These are phyloP conservation scores for Chamaenerion angustifolium DNA, from an alignment of 345 rosid species.

Conservation along the genomic window DNA sequence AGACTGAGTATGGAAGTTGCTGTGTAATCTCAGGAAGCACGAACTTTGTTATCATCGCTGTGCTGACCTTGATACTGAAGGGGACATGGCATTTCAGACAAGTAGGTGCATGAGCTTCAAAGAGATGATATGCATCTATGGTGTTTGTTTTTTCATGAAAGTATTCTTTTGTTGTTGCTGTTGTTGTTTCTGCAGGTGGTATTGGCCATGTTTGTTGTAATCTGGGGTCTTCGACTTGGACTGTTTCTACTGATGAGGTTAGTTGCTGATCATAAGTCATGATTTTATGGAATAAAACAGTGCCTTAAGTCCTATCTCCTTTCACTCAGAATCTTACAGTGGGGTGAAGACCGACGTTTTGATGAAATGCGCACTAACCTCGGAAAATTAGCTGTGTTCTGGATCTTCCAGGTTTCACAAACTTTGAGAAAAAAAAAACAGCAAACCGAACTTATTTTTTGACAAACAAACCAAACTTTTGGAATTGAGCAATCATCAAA, in stretches of 20 bases:
- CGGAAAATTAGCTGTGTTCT: constrained; percentile 62
- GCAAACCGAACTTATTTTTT: no score
- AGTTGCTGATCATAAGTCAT: neutral
- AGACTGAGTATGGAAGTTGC: neutral
- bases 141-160: no score
- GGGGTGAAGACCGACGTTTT: constrained; percentile 92
- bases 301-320: neutral
- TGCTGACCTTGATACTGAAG: constrained; percentile 57
- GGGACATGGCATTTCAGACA: constrained; percentile 87
- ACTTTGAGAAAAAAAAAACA: no score
- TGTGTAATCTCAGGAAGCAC: constrained; percentile 55
- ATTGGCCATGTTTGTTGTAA: constrained; percentile 46
- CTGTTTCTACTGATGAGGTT: constrained; percentile 75
- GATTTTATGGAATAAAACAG: no score
- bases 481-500: no score
- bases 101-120: constrained; percentile 21
- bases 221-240: constrained; percentile 85
- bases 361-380: constrained; percentile 74
- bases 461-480: no score
- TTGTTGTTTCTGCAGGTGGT: constrained; percentile 36
- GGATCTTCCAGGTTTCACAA: constrained; percentile 78
- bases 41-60: constrained; percentile 64
- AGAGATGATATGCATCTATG: no score
- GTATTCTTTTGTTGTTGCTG: no score
- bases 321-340: constrained; percentile 49